Evolutionary conservation across 129 eudicot genomes (phyloP), one percentile per base, ranked within the genome.

Genomic region (Flaveria ramosissima): DNA sequence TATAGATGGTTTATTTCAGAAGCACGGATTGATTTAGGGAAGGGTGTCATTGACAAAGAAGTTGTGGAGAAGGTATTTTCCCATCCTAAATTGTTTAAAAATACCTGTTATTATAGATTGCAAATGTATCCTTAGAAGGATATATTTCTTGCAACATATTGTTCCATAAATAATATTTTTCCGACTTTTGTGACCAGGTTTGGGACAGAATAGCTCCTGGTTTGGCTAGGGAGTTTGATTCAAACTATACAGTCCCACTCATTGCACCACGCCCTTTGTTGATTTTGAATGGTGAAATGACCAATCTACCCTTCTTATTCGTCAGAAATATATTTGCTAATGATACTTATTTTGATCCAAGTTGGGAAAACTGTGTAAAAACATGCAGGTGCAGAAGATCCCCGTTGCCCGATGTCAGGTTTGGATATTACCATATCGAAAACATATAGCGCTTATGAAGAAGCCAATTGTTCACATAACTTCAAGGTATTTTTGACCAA

Each of bases 161-260:
- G 41, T 36, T 36, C 41, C 41, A 36, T 27, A 39, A 16, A 48
- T 7, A 36, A 62, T 68, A 32, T 16, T 64, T 39, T 50, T 23
- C 26, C 6, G 39, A 67, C 71, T 26, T 76, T 47, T 63, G 65
- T 71, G 21, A 68, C 57, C 88, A 93, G 98, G 99, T 91, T 60
- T 95, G 99, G 97, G 93, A 89, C 52, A 81, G 92, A 65, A 88
- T 91, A 48, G 97, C 99, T 73, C 99, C 99, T 55, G 97, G 99
- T 52, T 81, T 95, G 63, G 90, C 90, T 20, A 78, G 89, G 2
- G 73, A 82, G 68, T 95, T 91, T 83, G 99, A 95, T 73, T 77
- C 97, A 62, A 88, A 88, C 45, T 81, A 87, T 82, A 84, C 97
- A 26, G 74, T 95, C 77, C 99, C 97, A 20, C 68, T 83, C 50